A percentile compares a stretch with the other conserved stretches of the same genome.
phyloP scores from a whole-genome alignment of 176 grass and related monocot genomes.

The Triticum turgidum region DNA sequence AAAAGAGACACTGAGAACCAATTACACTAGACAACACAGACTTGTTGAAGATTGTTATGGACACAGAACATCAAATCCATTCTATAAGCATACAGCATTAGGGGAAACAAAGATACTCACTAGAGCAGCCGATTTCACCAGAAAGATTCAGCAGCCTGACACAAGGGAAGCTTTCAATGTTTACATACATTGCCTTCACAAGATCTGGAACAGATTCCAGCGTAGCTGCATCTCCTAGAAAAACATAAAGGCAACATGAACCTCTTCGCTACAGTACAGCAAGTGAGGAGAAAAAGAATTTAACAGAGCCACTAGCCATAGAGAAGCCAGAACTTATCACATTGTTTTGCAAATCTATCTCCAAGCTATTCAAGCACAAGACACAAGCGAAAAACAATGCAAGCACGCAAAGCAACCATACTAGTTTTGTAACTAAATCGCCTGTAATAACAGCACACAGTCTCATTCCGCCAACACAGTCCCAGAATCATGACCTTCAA shows the following conservation, averaged over 20 bases:
- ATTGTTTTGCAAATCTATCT: not conserved
- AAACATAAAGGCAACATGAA: constrained; percentile 19
- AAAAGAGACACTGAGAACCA: constrained; percentile 20
- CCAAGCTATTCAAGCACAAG: not conserved
- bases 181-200: constrained; percentile 82
- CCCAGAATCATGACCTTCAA: not conserved
- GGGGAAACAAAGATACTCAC: constrained; percentile 51
- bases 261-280: not conserved
- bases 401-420: not conserved
- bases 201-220: constrained; percentile 97
- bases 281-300: not conserved
- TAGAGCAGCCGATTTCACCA: constrained; percentile 93
- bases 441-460: not conserved
- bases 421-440: not conserved
- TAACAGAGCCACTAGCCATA: not conserved
- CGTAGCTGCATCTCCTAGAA: constrained; percentile 44
- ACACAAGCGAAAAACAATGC: not conserved
- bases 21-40: constrained; percentile 4
- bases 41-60: constrained; percentile 3
- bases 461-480: not conserved
- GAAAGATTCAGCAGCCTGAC: constrained; percentile 90
- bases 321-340: not conserved
- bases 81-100: constrained; percentile 18
- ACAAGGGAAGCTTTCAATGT: constrained; percentile 87
- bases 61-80: not conserved